Evolutionary conservation across 768 basidiomycete species (phyloP).

Genomic region (Cystobasidium tubakii): DNA sequence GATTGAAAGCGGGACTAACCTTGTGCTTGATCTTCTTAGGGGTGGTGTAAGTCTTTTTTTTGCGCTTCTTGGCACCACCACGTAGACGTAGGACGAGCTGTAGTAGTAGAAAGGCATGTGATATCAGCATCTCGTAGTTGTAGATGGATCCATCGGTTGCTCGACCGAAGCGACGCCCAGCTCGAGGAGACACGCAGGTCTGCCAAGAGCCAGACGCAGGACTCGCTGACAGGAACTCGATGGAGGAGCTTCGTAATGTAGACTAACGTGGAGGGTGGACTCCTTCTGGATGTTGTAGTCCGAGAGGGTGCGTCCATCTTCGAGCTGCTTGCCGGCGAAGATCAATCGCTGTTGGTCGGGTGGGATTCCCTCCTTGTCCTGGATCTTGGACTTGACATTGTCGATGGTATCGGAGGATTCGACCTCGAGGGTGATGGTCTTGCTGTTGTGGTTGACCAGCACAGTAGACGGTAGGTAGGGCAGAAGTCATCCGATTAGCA

Average conservation of each 20-base stretch:
- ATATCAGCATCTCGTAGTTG: conserved; percentile 70
- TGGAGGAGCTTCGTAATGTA: conserved; percentile 48
- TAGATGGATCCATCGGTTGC: conserved; percentile 46
- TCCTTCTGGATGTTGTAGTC: conserved; percentile 99
- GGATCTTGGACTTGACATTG: conserved; percentile 90
- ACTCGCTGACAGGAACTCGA: no score
- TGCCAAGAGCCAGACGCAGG: conserved; percentile 97
- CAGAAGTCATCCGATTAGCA: no score
- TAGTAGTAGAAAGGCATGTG: conserved; percentile 50
- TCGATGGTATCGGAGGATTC: conserved; percentile 91
- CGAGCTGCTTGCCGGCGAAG: conserved; percentile 98
- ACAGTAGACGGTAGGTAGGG: no score
- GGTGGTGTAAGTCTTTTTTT: conserved; percentile 66
- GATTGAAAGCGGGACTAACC: background rate
- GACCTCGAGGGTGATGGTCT: conserved; percentile 96
- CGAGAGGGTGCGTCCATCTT: conserved; percentile 91
- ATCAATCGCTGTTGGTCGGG: conserved; percentile 93
- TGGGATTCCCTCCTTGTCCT: conserved; percentile 60
- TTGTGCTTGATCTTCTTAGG: conserved; percentile 87
- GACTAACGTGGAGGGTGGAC: conserved; percentile 69
- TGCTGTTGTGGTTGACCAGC: no score
- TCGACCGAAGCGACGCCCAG: no score
- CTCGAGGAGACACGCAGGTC: conserved; percentile 97
- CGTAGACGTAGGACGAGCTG: conserved; percentile 94
- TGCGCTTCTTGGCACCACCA: conserved; percentile 99